Percentiles rank a stretch among this genome's conserved stretches.
phyloP scores from a whole-genome alignment of 179 eudicot genomes.

The Monotropa hypopitys region DNA sequence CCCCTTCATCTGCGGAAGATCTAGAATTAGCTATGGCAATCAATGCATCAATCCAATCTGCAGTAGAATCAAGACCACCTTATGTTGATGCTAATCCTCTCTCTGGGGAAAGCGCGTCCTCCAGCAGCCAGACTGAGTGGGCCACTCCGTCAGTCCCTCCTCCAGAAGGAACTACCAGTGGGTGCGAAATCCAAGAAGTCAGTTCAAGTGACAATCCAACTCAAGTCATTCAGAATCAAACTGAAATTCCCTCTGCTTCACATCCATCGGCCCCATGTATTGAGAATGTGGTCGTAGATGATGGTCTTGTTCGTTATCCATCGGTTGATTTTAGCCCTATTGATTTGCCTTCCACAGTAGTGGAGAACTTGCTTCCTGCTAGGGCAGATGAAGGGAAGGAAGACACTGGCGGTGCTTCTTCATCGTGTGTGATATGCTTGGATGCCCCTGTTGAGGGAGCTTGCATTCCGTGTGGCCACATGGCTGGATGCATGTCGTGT shows the following conservation, averaged over 20 bases:
- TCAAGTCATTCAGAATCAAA: constrained; percentile 9
- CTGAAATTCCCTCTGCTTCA: constrained; percentile 15
- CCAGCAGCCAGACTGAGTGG: constrained; percentile 8
- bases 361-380: constrained; percentile 11
- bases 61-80: constrained; percentile 32
- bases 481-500: constrained; percentile 97
- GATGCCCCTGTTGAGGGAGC: constrained; percentile 90
- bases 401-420: constrained; percentile 19
- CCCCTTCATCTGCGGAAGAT: constrained; percentile 43
- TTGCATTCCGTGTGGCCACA: constrained; percentile 92
- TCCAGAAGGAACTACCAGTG: constrained; percentile 18
- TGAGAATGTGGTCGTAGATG: constrained; percentile 20
- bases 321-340: constrained; percentile 33
- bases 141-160: constrained; percentile 11
- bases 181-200: constrained; percentile 20
- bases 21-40: constrained; percentile 56
- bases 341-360: constrained; percentile 13
- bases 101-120: constrained; percentile 32
- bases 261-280: constrained; percentile 63
- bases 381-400: constrained; percentile 21
- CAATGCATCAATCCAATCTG: constrained; percentile 57
- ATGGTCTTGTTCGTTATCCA: constrained; percentile 68
- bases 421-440: constrained; percentile 80
- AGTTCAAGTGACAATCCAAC: constrained; percentile 27
- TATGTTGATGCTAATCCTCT: constrained; percentile 11